Conservation (phyloP, 1,139 yeast genomes). For the Zygoascus sp. region DNA sequence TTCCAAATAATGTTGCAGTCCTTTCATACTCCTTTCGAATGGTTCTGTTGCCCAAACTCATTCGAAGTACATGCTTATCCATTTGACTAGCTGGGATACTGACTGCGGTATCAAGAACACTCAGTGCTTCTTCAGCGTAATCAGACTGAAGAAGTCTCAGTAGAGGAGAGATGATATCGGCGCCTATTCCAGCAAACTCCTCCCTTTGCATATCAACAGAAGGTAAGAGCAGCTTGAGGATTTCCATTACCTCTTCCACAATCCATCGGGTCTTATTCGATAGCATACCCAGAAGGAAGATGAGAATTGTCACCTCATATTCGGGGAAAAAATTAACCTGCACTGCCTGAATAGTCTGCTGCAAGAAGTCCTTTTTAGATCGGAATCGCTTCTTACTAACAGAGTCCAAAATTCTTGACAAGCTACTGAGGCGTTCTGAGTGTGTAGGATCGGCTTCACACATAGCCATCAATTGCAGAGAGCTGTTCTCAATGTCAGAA, state of each 20-base stretch:
- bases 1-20: conserved; percentile 87
- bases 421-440: conserved; percentile 48
- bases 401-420: conserved; percentile 72
- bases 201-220: conserved; percentile 70
- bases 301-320: conserved; percentile 68
- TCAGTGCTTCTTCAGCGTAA: conserved; percentile 81
- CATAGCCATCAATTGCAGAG: conserved; percentile 47
- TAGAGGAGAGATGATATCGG: conserved; percentile 88
- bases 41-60: conserved; percentile 81
- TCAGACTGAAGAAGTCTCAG: conserved; percentile 78
- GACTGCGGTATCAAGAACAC: conserved; percentile 81
- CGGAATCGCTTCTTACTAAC: conserved; percentile 75
- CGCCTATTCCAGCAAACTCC: conserved; percentile 87
- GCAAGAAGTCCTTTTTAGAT: conserved; percentile 80
- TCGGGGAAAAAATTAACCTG: conserved; percentile 66
- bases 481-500: conserved; percentile 26
- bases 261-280: conserved; percentile 78
- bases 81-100: conserved; percentile 84
- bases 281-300: conserved; percentile 70
- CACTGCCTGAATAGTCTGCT: conserved; percentile 71
- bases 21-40: conserved; percentile 77
- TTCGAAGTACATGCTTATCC: conserved; percentile 86
- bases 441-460: conserved; percentile 40
- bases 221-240: conserved; percentile 71
- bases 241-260: conserved; percentile 69